Evolutionary conservation across 768 basidiomycete genomes (phyloP), one percentile per base, ranked within the genome.

Genomic region (Butyriboletus loyo): DNA sequence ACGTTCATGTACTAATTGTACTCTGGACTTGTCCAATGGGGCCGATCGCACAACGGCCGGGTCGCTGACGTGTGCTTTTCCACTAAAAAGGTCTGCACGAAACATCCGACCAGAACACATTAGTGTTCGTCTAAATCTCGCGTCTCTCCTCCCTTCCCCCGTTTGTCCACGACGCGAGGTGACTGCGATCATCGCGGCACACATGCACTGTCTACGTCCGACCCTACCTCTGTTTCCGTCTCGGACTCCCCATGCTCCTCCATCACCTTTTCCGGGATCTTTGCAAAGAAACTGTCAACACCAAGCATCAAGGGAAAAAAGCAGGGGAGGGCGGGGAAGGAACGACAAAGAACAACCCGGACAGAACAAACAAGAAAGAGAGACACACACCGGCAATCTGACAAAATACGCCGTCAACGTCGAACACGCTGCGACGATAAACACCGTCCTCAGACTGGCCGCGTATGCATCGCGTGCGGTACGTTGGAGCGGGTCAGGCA

Each of bases 381-480:
- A 17, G 15, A 25, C 27, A 50, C 59, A 27, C 13, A 65, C 59
- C 15, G 56, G 62, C 6, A 64, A 32, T 30, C 63, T 32, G 5
- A 62, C 49, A 3, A 64, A 32, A 46, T 46, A 64, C 17, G 63
- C 58, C 5, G 14, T 50, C 36, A 60, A 38, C 6, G 59, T 60
- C 32, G 58, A 65, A 46, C 59, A 62, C 10, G 63, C 63, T 1
- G 57, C 56, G 0, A 58, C 27, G 36, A 61, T 41, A 8, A 58
- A 64, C 34, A 64, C 63, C 5, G 56, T 58, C 14, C 14, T 46
- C 24, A 64, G 27, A 53, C 56, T 58, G 1, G 56, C 59, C 3
- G 62, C 62, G 14, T 64, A 64, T 0, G 63, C 48, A 15, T 65
- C 63, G 1, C 63, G 53, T 6, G 55, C 51, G 4, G 49, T 27